Conservation (phyloP, 129 eudicot genomes). For the Centrapalus pauciflorus region DNA sequence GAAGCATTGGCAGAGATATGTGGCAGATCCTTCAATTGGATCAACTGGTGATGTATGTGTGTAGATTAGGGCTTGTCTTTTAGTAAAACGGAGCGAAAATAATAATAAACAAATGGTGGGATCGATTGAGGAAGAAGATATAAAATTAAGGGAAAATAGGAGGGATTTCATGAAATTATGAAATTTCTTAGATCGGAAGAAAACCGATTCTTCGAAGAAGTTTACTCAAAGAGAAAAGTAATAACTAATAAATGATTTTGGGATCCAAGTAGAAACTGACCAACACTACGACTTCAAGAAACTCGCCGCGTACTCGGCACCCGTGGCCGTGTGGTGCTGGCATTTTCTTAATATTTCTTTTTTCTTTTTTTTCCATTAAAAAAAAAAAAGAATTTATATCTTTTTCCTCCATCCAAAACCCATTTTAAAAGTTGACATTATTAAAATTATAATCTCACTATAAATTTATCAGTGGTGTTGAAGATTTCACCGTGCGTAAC, state of each 20-base stretch:
- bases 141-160: background rate
- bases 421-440: too few species aligned
- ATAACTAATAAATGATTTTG: background rate
- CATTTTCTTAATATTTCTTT: background rate
- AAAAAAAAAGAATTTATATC: too few species aligned
- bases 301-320: background rate
- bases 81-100: background rate
- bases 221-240: background rate
- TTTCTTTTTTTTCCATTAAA: background rate
- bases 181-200: conserved; percentile 3
- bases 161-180: background rate
- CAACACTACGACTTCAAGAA: conserved; percentile 11
- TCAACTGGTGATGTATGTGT: background rate
- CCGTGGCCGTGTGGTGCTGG: too few species aligned
- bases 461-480: too few species aligned
- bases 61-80: conserved; percentile 20
- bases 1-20: conserved; percentile 37
- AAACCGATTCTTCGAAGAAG: conserved; percentile 6
- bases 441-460: too few species aligned
- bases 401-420: background rate
- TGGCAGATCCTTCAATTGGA: background rate
- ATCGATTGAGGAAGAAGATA: background rate
- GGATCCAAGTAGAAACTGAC: conserved; percentile 5
- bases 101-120: background rate
- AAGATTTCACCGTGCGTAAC: too few species aligned